These are phyloP conservation scores for Fagus sylvatica DNA, from an alignment of 306 rosid genomes.

Conservation along the genomic window DNA sequence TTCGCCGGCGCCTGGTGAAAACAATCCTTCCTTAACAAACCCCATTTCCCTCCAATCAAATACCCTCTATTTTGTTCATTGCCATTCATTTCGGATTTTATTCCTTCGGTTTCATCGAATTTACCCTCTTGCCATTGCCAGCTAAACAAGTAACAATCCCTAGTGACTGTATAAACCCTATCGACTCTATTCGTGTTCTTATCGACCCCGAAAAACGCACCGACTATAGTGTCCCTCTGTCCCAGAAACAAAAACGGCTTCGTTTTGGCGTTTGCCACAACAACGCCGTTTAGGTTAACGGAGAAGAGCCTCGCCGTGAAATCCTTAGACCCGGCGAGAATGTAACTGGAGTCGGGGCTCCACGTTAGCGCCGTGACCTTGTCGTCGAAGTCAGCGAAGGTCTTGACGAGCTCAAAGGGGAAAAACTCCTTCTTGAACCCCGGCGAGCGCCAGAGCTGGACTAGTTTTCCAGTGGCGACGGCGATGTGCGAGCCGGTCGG, in stretches of 20 bases:
- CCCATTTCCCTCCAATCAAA: slow-evolving; percentile 69
- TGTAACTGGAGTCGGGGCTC: slow-evolving; percentile 72
- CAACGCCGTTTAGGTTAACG: slow-evolving; percentile 39
- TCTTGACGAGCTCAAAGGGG: slow-evolving; percentile 68
- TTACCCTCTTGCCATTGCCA: slow-evolving; percentile 54
- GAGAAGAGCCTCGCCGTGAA: slow-evolving; percentile 66
- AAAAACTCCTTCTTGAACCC: slow-evolving; percentile 63
- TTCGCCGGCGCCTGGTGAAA: slow-evolving; percentile 60
- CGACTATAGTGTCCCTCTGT: slow-evolving; percentile 80
- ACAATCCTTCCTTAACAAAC: slow-evolving; percentile 70
- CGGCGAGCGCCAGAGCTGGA: slow-evolving; percentile 90
- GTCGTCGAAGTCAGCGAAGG: slow-evolving; percentile 63
- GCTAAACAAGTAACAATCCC: slow-evolving; percentile 66
- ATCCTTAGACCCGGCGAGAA: slow-evolving; percentile 81
- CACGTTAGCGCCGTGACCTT: slow-evolving; percentile 68
- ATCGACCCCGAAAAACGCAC: slow-evolving; percentile 69
- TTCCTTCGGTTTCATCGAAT: slow-evolving; percentile 40
- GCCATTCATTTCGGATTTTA: slow-evolving; percentile 34
- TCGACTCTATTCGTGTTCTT: slow-evolving; percentile 52
- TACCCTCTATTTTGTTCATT: slow-evolving; percentile 49
- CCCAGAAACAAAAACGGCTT: slow-evolving; percentile 75
- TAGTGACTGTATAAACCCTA: slow-evolving; percentile 68
- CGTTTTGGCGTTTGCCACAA: slow-evolving; percentile 8
- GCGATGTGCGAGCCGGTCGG: slow-evolving; percentile 67
- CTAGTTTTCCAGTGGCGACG: slow-evolving; percentile 70